These are phyloP conservation scores for Prunus mongolica DNA, from an alignment of 306 rosid genomes.

Conservation along the genomic window DNA sequence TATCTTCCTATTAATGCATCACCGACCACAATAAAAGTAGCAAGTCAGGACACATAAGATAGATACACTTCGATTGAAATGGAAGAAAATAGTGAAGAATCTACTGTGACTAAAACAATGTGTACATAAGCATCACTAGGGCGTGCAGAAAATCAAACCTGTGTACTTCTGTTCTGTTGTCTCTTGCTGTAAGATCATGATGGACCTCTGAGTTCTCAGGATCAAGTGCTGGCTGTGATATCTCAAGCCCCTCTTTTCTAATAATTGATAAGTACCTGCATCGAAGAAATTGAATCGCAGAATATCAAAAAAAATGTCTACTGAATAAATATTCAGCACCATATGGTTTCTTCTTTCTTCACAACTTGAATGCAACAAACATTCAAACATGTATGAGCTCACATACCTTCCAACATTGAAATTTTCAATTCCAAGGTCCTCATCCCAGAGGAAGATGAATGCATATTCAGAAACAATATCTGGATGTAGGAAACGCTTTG, in stretches of 20 bases:
- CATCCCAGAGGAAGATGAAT: conserved; percentile 86
- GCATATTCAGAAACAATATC: conserved; percentile 68
- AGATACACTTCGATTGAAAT: not conserved
- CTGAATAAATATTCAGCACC: too few relatives aligned
- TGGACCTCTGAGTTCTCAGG: conserved; percentile 66
- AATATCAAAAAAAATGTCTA: not conserved
- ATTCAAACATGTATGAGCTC: not conserved
- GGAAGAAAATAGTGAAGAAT: not conserved
- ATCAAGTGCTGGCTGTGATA: conserved; percentile 91
- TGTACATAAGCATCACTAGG: not conserved
- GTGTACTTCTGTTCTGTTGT: conserved; percentile 53
- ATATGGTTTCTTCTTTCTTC: not conserved
- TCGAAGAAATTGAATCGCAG: not conserved
- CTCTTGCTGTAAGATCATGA: conserved; percentile 59
- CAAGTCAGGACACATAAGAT: not conserved
- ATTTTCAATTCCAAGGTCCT: conserved; percentile 80
- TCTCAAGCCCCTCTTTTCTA: conserved; percentile 73
- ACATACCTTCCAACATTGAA: conserved; percentile 58
- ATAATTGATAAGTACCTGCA: conserved; percentile 62
- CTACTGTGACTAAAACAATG: not conserved
- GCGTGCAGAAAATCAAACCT: conserved; percentile 33
- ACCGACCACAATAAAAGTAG: not conserved
- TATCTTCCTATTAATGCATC: conserved; percentile 48
- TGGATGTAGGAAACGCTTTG: conserved; percentile 88
- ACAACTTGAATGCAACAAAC: not conserved